Evolutionary conservation across 257 asterid species (phyloP), one percentile per base, ranked within the genome.

Genomic region (Paraleonurus japonicus): DNA sequence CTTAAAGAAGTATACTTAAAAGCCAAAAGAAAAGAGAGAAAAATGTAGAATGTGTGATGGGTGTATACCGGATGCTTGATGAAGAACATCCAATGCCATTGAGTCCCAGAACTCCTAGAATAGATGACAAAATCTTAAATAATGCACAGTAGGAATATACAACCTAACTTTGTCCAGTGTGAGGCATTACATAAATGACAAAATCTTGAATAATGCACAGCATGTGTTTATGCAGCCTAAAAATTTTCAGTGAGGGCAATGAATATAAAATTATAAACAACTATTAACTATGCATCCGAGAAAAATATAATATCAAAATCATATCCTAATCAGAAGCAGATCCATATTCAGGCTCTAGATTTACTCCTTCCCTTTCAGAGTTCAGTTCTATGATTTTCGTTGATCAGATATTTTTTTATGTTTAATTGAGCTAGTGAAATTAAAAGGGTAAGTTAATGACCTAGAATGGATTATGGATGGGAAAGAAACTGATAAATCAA

Each of bases 61-160:
- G 51, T 24, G n/a, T 65, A 64, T 86, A 94, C 99, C 99, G 68
- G 98, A 84, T 70, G 96, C 91, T 81, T 91, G 96, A 73, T 74
- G 89, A 70, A 94, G 91, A 71, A 74, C 78, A 67, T 94, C 99
- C 78, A 87, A 74, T 63, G 96, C 93, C 82, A 89, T 66, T 4
- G 96, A 81, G 81, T 94, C 99, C 99, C 99, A 94, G 63, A 85
- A 41, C 33, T 76, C 96, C 99, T 94, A 78, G 35, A 24, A 75
- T 69, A 81, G 64, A 70, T 23, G 66, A 75, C 16, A 54, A 61
- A 32, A 24, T 28, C 4, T 48, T 62, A 51, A 55, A 58, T 55
- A 59, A 73, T 16, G 71, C 55, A 67, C 4, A 41, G 32, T 17
- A 64, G n/a, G 37, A 3, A 24, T 55, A 24, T 28, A 70, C 48